phyloP scores from a whole-genome alignment of 495 filamentous ascomycete species.

The Articulospora tetracladia region DNA sequence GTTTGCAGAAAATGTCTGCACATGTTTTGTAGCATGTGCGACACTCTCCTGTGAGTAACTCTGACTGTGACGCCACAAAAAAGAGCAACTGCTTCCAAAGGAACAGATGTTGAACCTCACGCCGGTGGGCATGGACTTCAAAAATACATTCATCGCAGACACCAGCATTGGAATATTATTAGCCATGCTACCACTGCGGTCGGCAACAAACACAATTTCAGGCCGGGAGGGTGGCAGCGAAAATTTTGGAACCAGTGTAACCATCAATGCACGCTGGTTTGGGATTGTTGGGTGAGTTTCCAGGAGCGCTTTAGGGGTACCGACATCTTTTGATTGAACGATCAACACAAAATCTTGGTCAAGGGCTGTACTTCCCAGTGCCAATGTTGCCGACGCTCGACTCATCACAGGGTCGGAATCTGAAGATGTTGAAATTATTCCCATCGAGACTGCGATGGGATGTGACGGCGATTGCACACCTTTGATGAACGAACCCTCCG shows the following conservation, averaged over 20 bases:
- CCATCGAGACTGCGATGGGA: conserved; percentile 59
- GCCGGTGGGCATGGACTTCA: conserved; percentile 65
- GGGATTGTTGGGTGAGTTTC: conserved; percentile 58
- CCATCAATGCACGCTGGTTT: conserved; percentile 61
- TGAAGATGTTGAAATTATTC: conserved; percentile 44
- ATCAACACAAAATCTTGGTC: conserved; percentile 52
- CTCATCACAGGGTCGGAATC: conserved; percentile 38
- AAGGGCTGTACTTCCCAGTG: conserved; percentile 41
- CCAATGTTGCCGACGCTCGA: conserved; percentile 58
- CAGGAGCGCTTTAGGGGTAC: conserved; percentile 55
- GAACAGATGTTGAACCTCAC: conserved; percentile 73
- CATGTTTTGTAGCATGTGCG: conserved; percentile 44
- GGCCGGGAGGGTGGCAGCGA: conserved; percentile 45
- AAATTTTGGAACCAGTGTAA: conserved; percentile 64
- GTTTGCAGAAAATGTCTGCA: conserved; percentile 43
- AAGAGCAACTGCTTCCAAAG: conserved; percentile 50
- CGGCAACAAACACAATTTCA: conserved; percentile 69
- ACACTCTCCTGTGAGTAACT: conserved; percentile 50
- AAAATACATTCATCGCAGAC: conserved; percentile 59
- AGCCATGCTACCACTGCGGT: conserved; percentile 65
- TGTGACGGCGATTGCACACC: conserved; percentile 63
- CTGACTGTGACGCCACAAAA: conserved; percentile 57
- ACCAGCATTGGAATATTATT: conserved; percentile 46
- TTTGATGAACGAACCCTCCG: conserved; percentile 49
- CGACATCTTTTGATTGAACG: conserved; percentile 49